A percentile compares a stretch with the other conserved stretches of the same genome.
Conservation (phyloP, 1,284 basidiomycete genomes). For the Cryptococcus sp. region DNA sequence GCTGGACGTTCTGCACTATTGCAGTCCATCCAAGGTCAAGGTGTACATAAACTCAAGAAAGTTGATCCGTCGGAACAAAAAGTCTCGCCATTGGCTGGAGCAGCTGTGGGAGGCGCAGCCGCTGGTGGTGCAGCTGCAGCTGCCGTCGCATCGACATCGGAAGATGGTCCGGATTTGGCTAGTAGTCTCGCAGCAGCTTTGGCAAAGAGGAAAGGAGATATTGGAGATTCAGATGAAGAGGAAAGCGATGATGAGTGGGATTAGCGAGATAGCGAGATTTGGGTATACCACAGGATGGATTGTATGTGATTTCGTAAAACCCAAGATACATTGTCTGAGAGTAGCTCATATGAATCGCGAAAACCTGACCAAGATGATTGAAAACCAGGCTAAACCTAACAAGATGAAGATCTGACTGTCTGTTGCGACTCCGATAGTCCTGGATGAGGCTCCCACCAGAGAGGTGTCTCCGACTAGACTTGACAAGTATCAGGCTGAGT, state of each 20-base stretch:
- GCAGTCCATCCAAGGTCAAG: slow-evolving; percentile 64
- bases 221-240: slow-evolving; percentile 85
- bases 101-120: slow-evolving; percentile 49
- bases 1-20: slow-evolving; percentile 59
- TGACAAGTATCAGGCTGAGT: too few relatives aligned
- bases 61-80: slow-evolving; percentile 41
- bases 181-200: slow-evolving; percentile 64
- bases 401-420: too few relatives aligned
- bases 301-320: too few relatives aligned
- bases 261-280: slow-evolving; percentile 14
- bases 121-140: slow-evolving; percentile 45
- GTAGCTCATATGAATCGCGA: too few relatives aligned
- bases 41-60: slow-evolving; percentile 70
- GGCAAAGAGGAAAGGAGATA: slow-evolving; percentile 75
- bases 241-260: slow-evolving; percentile 89
- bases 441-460: too few relatives aligned
- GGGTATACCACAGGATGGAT: too few relatives aligned
- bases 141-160: slow-evolving; percentile 14
- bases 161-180: slow-evolving; percentile 56
- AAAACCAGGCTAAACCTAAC: too few relatives aligned
- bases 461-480: too few relatives aligned
- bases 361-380: too few relatives aligned
- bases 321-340: too few relatives aligned
- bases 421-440: too few relatives aligned
- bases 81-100: slow-evolving; percentile 50